Base-by-base conservation (phyloP, 202 grass and related monocot genomes). In the Digitaria exilis region DNA sequence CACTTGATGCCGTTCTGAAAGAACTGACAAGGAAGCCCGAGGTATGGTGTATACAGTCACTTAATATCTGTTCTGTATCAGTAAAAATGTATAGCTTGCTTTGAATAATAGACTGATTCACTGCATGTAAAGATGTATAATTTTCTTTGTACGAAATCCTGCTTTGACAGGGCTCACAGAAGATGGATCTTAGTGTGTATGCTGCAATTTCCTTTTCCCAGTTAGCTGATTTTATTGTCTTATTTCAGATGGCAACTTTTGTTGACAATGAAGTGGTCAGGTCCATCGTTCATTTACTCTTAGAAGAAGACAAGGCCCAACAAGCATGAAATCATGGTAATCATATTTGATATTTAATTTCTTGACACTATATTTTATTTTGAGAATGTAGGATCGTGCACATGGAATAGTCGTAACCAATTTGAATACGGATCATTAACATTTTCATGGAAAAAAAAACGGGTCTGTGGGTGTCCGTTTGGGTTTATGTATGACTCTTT, bases 1-100 rank as follows among this genome's bases (percentile, higher is more conserved):
- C 93, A 66, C 89, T 99, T 67, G 88, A 96, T 89, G 85, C 87
- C 58, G 93, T 98, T 90, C 84, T 99, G 73, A 99, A 99, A 88
- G 89, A 99, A 82, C 69, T 96, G 78, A 90, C 89, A 73, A 94
- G 91, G 87, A 99, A 87, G 42, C 93, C 93, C 46, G 83, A 92
- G 96, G 96, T 96, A 94, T 64, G 69, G 31, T 77, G 8, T 80
- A 43, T 81, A 26, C 71, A 89, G 15, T 52, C 75, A 29, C 73
- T 77, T 64, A 9, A 8, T 71, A 63, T 69, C 1, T 32, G 19
- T 66, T 39, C 25, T 39, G 25, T 77, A 22, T 35, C n/a, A 69
- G 22, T 81, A 58, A 35, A 79, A 78, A 56, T 58, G 35, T 58
- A 71, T 32, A 24, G 44, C 10, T 59, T 81, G 26, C 37, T 76